Conservation (phyloP, 306 rosid species). For the Rubus parviflorus region DNA sequence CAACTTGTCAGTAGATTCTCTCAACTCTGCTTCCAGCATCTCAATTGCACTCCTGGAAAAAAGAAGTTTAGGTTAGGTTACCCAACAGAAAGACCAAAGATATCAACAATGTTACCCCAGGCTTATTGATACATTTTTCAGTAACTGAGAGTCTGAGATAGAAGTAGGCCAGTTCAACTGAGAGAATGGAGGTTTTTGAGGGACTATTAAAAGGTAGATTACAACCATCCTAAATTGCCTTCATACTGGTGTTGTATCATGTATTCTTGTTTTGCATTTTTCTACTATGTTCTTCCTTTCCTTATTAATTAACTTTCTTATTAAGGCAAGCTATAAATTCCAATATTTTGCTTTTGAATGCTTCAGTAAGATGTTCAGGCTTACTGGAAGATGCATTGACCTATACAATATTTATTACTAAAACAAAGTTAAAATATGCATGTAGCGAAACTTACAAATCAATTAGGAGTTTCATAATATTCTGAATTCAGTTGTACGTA, state of each 20-base stretch:
- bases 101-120: background rate
- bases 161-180: background rate
- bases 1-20: conserved; percentile 43
- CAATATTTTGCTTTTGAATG: background rate
- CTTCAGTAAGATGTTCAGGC: background rate
- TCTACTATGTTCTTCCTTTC: background rate
- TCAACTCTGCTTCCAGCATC: conserved; percentile 66
- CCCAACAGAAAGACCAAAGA: background rate
- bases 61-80: background rate
- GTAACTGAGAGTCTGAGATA: background rate
- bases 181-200: background rate
- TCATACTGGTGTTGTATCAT: background rate
- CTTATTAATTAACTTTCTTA: background rate
- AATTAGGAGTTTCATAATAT: too few species aligned
- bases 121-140: background rate
- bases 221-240: background rate
- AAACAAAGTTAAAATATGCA: too few species aligned
- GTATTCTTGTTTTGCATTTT: background rate
- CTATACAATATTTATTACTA: too few species aligned
- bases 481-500: too few species aligned
- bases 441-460: too few species aligned
- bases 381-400: too few species aligned
- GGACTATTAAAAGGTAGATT: background rate
- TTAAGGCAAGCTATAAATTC: background rate
- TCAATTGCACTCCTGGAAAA: conserved; percentile 80